Base-by-base conservation (phyloP, 345 rosid genomes). In the Brassica carinata region DNA sequence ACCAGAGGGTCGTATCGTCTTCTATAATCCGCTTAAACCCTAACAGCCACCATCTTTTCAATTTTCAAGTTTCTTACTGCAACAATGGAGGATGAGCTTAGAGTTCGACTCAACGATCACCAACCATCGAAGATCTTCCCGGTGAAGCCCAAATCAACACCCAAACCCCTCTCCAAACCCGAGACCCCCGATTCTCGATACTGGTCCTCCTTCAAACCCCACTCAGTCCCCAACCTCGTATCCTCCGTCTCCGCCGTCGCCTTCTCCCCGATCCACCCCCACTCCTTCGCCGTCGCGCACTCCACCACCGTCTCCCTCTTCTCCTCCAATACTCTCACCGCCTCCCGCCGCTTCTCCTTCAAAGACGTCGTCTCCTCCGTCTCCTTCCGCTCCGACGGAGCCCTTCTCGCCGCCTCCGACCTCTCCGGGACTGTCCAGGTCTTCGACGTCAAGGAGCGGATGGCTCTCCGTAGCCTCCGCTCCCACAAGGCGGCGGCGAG, bases 121-220 rank as follows among this genome's bases (percentile, higher is more conserved):
- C 83, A 71, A 48, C 64, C 84, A 14, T 79, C 93, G 1, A 89
- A 84, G 72, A 77, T 84, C 71, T 91, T 89, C 83, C 88, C 88
- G 0, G 81, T 89, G 8, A 94, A 88, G 65, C 92, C 98, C 0
- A 94, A 94, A 83, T 84, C 88, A 11, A 87, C 89, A 76, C 80
- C 97, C 2, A 87, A 82, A 80, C 15, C 93, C 6, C 86, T 87
- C 75, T 81, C 87, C 7, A 80, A 85, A 7, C 84, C 92, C 0
- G 91, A 88, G 76, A 85, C 94, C 45, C 87, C 92, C 3, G 98
- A 96, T 64, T 93, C 97, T 2, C 87, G 90, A 72, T 90, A 90
- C 83, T 91, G 97, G 97, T 85, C 97, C 61, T 93, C 99, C 72
- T 93, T 91, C 90, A 93, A 93, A 82, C 83, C 88, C 73, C 87